Evolutionary conservation across 73 alveolate species (phyloP), one percentile per base, ranked within the genome.

Genomic region (Blepharisma japonicum): DNA sequence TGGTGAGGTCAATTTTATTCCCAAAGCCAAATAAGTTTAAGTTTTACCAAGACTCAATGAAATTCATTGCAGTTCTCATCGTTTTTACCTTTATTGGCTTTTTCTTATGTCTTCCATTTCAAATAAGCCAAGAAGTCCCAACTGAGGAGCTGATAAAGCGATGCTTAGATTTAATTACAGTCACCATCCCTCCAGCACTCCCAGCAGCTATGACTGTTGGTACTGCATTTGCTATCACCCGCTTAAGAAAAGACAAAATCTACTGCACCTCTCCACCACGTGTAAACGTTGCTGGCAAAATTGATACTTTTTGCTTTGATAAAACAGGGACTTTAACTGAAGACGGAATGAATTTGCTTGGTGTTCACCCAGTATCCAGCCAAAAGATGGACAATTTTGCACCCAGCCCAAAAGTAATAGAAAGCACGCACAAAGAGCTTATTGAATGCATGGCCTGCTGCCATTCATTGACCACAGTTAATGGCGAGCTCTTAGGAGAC

Each of bases 311-410:
- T 92, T 89, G 90, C 55, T 96, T 96, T 80, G 99, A 96, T 79
- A 96, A 96, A 86, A 96, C 99, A 9, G 99, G 99, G 6, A 96
- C 99, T 38, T 87, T 96, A 55, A 96, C 99, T 6, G 99, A 96
- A 81, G 98, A 96, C 54, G 97, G 97, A 61, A 90, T 95, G 74
- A 93, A 91, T 83, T 81, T 93, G 45, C 87, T 78, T 61, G 99
- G 99, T 11, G 20, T 61, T 21, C 42, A 61, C 14, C 18, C 56
- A 0, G 53, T 4, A 0, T 9, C 14, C 21, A 14, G 50, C 20
- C 0, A 61, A 3, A 0, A 61, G 3, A 61, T 25, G 77, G n/a
- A 25, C 3, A 21, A 61, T 25, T 61, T 61, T 21, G 0, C 14
- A 21, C 77, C 50, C 0, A 38, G 21, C 14, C 77, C 42, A 1